These are phyloP conservation scores for Neoboletus magnificus DNA, from an alignment of 768 basidiomycete genomes.

Conservation along the genomic window DNA sequence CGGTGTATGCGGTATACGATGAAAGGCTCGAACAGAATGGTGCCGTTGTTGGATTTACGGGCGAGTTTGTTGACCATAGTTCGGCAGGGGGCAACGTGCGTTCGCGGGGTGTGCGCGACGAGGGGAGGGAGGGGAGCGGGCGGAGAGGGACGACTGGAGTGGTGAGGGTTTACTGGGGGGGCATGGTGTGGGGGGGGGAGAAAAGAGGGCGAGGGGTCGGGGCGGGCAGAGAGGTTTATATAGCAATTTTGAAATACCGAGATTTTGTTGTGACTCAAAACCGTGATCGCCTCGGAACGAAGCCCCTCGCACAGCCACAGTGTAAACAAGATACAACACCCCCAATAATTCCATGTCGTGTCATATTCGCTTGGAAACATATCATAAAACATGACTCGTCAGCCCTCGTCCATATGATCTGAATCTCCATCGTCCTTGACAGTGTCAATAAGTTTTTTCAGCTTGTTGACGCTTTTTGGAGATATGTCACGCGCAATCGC, in stretches of 20 bases:
- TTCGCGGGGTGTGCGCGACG: conserved; percentile 26
- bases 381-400: conserved; percentile 24
- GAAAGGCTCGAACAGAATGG: conserved; percentile 82
- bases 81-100: conserved; percentile 30
- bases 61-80: conserved; percentile 84
- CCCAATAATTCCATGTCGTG: conserved; percentile 10
- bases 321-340: conserved; percentile 22
- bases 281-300: conserved; percentile 28
- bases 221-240: conserved; percentile 40
- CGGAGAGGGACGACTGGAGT: conserved; percentile 6
- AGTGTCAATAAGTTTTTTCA: conserved; percentile 73
- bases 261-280: conserved; percentile 34
- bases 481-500: conserved; percentile 91
- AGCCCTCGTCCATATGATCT: conserved; percentile 77
- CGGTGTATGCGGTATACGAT: conserved; percentile 84
- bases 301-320: conserved; percentile 30
- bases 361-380: conserved; percentile 1
- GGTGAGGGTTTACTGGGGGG: conserved; percentile 28
- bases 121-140: neutral
- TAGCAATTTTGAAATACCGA: conserved; percentile 35
- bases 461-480: conserved; percentile 83
- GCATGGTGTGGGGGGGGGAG: conserved; percentile 36
- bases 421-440: conserved; percentile 56
- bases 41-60: conserved; percentile 81
- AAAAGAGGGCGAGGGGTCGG: conserved; percentile 23